These are phyloP conservation scores for Populus hybrid DNA, from an alignment of 441 rosid species.

Conservation along the genomic window DNA sequence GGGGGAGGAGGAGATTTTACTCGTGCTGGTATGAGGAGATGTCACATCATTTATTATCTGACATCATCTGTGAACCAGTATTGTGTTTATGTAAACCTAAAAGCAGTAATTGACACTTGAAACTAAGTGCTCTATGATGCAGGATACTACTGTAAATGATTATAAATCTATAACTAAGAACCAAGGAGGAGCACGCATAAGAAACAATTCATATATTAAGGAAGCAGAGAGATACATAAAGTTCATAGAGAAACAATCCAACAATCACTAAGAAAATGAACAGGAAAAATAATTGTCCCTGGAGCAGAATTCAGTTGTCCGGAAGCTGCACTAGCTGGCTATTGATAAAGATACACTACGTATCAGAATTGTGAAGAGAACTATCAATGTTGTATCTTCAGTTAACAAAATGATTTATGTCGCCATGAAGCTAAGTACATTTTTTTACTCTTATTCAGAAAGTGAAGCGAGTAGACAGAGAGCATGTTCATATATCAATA, in stretches of 20 bases:
- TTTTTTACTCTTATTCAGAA: not conserved
- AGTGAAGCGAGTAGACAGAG: not conserved
- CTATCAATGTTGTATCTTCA: not conserved
- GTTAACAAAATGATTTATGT: not conserved
- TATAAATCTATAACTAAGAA: not conserved
- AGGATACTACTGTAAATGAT: not conserved
- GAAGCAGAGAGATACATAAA: not conserved
- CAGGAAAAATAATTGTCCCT: not conserved
- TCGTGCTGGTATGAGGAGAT: too few relatives aligned
- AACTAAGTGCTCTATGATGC: not conserved
- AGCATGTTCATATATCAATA: constrained; percentile 20
- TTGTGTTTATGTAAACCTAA: too few relatives aligned
- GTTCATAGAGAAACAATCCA: not conserved
- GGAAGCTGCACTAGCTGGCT: not conserved
- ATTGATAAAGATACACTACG: not conserved
- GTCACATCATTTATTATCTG: too few relatives aligned
- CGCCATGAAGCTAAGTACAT: not conserved
- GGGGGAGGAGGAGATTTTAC: too few relatives aligned
- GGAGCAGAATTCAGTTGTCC: not conserved
- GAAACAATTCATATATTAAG: not conserved
- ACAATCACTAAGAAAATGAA: not conserved
- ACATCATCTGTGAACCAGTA: too few relatives aligned
- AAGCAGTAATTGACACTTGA: not conserved
- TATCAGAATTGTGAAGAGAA: not conserved
- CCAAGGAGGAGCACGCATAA: not conserved